Evolutionary conservation across 441 rosid species (phyloP), one percentile per base, ranked within the genome.

Genomic region (Aleurites moluccanus): DNA sequence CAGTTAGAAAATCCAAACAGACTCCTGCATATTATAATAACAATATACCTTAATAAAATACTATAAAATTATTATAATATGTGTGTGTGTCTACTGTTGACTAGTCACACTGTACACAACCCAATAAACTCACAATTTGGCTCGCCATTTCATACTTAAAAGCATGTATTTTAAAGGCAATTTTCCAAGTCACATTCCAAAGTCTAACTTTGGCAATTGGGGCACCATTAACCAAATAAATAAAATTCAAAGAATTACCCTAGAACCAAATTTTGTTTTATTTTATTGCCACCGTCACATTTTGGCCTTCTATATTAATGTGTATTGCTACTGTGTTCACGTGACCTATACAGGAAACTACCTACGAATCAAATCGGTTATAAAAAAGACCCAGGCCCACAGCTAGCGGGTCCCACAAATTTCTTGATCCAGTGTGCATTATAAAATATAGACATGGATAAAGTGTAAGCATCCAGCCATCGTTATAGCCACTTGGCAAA

Each of bases 1-100:
- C 78, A 23, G 81, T 78, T 82, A 82, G 70, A 76, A 76, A 82
- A 74, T 84, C 82, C 82, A 70, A 71, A 73, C 56, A 49, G 74
- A 35, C 75, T 64, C 79, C 80, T 76, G 78, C 70, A 69, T 33
- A 33, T 49, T 59, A 8, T 9, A 57, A 55, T 25, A 65, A 62
- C 30, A 23, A 50, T 14, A 67, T 49, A 16, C 11, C 9, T 67
- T 35, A n/a, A 60, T 0, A 14, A 25, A 9, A 21, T 23, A 28
- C 6, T 27, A 45, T n/a, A 4, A 23, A 18, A 64, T 35, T 33
- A 33, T 33, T 18, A 18, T 28, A 4, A 59, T 42, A 42, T 0
- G 15, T 47, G 52, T 47, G 52, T 13, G 18, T n/a, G n/a, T n/a
- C n/a, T n/a, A n/a, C n/a, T n/a, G 75, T 72, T 28, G 75, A 49